Evolutionary conservation across 805 yeast genomes (phyloP).

Genomic region (Kodamaea fukazawae): DNA sequence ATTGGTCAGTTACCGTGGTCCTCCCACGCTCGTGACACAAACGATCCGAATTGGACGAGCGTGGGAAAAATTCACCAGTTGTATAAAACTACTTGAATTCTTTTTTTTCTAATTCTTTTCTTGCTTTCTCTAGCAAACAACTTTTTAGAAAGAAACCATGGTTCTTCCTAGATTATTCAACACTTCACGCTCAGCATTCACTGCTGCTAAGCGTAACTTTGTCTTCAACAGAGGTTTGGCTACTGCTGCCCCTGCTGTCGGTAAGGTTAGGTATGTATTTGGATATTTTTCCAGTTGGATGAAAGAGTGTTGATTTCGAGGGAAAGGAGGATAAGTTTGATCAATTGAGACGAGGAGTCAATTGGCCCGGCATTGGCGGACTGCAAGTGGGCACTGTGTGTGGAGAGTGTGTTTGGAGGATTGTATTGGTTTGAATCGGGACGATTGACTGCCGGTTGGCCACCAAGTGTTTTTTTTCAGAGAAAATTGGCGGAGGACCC

Average conservation of each 20-base stretch:
- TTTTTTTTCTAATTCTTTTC: conserved; percentile 9
- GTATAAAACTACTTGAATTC: conserved; percentile 10
- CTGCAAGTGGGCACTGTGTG: too few relatives aligned
- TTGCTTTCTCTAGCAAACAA: conserved; percentile 11
- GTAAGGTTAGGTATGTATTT: conserved; percentile 81
- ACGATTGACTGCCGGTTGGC: too few relatives aligned
- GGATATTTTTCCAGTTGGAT: background rate
- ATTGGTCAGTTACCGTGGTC: conserved; percentile 3
- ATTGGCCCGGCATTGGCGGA: background rate
- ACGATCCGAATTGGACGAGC: background rate
- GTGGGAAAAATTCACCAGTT: conserved; percentile 5
- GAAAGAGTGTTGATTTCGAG: background rate
- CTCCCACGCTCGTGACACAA: background rate
- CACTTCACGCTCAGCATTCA: conserved; percentile 78
- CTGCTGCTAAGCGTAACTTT: conserved; percentile 81
- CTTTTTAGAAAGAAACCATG: conserved; percentile 29
- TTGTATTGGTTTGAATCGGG: too few relatives aligned
- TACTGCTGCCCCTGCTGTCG: conserved; percentile 69
- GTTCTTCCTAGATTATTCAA: conserved; percentile 55
- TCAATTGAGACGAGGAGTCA: background rate
- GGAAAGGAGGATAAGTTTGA: background rate
- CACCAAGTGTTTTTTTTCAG: too few relatives aligned
- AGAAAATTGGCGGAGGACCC: too few relatives aligned
- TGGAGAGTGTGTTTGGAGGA: too few relatives aligned
- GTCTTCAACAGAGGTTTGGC: conserved; percentile 76